Percentiles rank a stretch among this genome's conserved stretches.
Evolutionary conservation across 257 asterid species (phyloP).

Genomic region (Solanum pimpinellifolium): DNA sequence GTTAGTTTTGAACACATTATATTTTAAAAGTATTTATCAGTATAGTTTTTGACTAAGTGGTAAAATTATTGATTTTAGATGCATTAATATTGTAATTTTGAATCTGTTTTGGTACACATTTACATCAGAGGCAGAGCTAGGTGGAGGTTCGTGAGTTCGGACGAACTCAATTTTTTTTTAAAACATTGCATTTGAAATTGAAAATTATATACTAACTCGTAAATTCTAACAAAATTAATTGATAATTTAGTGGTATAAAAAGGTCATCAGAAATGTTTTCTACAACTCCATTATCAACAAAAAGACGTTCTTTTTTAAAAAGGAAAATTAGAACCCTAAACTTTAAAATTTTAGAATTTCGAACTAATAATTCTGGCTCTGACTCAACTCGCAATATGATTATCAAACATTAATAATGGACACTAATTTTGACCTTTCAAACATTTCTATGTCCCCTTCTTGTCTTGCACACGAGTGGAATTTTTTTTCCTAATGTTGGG

Average conservation of each 20-base stretch:
- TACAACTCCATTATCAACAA: too few species aligned
- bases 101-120: not conserved
- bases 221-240: rapidly evolving
- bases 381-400: not conserved
- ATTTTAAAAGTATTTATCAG: not conserved
- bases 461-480: not conserved
- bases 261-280: too few species aligned
- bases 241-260: too few species aligned
- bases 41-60: not conserved
- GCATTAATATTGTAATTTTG: not conserved
- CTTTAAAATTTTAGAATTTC: too few species aligned
- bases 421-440: not conserved
- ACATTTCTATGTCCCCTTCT: not conserved
- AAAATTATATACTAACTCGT: too few species aligned
- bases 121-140: too few species aligned
- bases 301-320: too few species aligned
- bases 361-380: too few species aligned
- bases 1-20: not conserved
- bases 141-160: too few species aligned
- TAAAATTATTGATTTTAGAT: not conserved
- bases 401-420: not conserved
- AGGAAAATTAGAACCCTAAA: too few species aligned
- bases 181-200: too few species aligned
- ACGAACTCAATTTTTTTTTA: rapidly evolving
- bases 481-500: not conserved